Evolutionary conservation across 768 basidiomycete species (phyloP).

Genomic region (Amyloporia xantha): DNA sequence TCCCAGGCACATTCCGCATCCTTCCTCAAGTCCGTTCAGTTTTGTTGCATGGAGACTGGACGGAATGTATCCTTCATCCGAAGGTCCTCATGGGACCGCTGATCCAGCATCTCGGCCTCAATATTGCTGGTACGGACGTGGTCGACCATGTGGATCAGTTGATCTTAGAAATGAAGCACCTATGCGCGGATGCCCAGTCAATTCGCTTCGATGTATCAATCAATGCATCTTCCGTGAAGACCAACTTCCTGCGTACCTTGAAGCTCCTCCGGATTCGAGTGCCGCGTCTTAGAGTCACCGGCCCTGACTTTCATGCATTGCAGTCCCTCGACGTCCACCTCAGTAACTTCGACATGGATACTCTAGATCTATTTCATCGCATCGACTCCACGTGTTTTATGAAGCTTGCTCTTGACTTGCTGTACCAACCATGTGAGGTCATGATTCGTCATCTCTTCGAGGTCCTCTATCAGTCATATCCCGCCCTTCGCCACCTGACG

Average conservation of each 20-base stretch:
- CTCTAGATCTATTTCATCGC: not conserved
- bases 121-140: too few species aligned
- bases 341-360: not conserved
- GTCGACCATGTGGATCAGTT: not conserved
- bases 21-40: not conserved
- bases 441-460: not conserved
- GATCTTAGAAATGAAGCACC: not conserved
- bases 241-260: not conserved
- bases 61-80: not conserved
- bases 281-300: not conserved
- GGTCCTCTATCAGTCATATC: not conserved
- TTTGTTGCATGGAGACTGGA: not conserved
- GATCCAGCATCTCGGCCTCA: not conserved
- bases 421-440: not conserved
- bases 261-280: not conserved
- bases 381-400: not conserved
- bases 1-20: not conserved
- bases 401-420: not conserved
- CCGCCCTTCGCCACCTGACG: not conserved
- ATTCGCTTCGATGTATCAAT: not conserved
- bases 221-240: not conserved
- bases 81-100: not conserved
- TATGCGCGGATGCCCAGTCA: not conserved
- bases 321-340: not conserved
- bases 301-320: not conserved